Base-by-base conservation (phyloP, 2,329 filamentous ascomycete genomes). In the Cordyceps militaris region DNA sequence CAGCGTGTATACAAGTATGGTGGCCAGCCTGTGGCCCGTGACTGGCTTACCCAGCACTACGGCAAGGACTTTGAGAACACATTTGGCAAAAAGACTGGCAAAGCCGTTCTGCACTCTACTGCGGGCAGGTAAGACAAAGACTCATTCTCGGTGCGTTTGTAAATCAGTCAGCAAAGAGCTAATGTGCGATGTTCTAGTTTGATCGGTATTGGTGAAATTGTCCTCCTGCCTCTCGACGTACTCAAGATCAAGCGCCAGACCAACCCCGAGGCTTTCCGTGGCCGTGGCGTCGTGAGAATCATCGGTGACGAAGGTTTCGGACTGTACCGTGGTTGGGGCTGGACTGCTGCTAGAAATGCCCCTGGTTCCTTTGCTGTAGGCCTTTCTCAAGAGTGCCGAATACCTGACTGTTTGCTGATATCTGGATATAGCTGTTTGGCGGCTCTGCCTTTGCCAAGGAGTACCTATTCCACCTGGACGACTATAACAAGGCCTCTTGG, bases 161-260 rank as follows among this genome's bases (percentile, higher is more conserved):
- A n/a, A 14, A 26, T 16, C 7, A 44, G 26, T 8, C 9, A n/a
- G n/a, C 24, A 28, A 34, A 24, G 13, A 14, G 40, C 65, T 70
- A 43, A 69, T 3, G 1, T 21, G 8, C 58, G n/a, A 40, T 48
- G 16, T n/a, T 47, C 24, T 62, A 93, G 89, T 76, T 71, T 99
- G 68, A 95, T 99, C 69, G 94, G 94, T 67, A 96, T 99, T 67
- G 94, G 94, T 70, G 94, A 99, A 78, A 96, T 99, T 63, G 84
- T 99, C 59, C 84, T 99, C 30, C 83, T 99, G 42, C 94, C 94
- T 43, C 84, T 99, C 61, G 94, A 99, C 67, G 93, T 99, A 40
- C 83, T 99, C 62, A 99, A 99, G 84, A 99, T 99, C 79, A 99
- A 99, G 84, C 87, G 94, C 68, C 94, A 99, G 79, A 99, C 94